Evolutionary conservation across 805 yeast genomes (phyloP), one percentile per base, ranked within the genome.

Genomic region (Saturnispora halmiae): DNA sequence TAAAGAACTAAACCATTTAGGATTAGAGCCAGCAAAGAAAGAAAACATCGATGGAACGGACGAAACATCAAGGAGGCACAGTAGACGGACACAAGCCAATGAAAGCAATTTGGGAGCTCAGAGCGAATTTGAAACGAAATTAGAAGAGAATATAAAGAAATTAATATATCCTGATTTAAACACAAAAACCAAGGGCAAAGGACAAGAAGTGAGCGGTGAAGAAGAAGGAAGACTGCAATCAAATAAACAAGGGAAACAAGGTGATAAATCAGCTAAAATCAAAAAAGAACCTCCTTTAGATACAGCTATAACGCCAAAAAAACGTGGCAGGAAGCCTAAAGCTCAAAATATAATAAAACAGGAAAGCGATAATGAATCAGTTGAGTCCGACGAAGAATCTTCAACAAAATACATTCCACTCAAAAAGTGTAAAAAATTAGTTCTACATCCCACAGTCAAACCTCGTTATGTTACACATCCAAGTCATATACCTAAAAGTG

Each of bases 381-480:
- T 19, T 18, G 33, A 30, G 16, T 9, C 21, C 19, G 14, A 16
- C 10, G 10, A 5, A 7, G 34, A 31, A 20, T 4, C 13, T 14
- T 4, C 22, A 4, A n/a, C n/a, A n/a, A n/a, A n/a, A n/a, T 18
- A 8, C 14, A 13, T n/a, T 18, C 19, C 18, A 8, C 6, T n/a
- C 5, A 10, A 31, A 18, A 31, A 31, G 16, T 34, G 35, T 10
- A 37, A 31, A 19, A 43, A 34, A 30, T 10, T 46, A 1, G 60
- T 51, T 10, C 38, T 72, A 7, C 59, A 52, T 3, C 53, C 67
- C 3, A 42, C 55, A 11, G 57, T 62, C 20, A 75, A 75, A 7
- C 60, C 63, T 19, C 77, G 71, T 33, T 57, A 68, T 4, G 64
- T 79, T 4, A 69, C 82, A 0, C 79, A 80, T 50, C 87, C 88